These are phyloP conservation scores for Kodamaea suecica DNA, from an alignment of 1,139 yeast species.

Conservation along the genomic window DNA sequence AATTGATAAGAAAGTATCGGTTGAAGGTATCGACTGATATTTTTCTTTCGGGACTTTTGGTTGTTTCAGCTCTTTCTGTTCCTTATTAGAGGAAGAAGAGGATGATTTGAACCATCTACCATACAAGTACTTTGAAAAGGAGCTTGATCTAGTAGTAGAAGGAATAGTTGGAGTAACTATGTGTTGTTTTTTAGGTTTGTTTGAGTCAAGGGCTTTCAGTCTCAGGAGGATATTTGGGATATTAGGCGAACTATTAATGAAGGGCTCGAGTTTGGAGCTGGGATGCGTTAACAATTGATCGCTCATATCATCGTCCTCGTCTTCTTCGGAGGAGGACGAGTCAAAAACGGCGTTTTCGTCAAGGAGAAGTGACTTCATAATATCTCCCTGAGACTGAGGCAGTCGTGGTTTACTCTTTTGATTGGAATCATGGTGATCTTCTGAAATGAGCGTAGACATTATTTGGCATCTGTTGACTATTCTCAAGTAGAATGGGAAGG, in stretches of 20 bases:
- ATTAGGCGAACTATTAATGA: no score
- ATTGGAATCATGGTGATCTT: slow-evolving; percentile 36
- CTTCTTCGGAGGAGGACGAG: slow-evolving; percentile 9
- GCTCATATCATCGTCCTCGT: slow-evolving; percentile 4
- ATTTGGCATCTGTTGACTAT: slow-evolving; percentile 7
- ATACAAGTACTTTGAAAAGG: slow-evolving; percentile 1
- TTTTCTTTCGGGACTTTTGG: no score
- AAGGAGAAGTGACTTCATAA: slow-evolving; percentile 9
- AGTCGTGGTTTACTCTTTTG: slow-evolving; percentile 41
- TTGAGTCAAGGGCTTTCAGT: slow-evolving; percentile 9
- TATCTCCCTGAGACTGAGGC: slow-evolving; percentile 40
- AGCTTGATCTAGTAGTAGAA: slow-evolving; percentile 2
- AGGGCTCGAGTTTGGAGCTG: no score
- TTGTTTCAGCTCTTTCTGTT: no score
- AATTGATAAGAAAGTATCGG: slow-evolving; percentile 13
- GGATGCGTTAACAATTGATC: no score
- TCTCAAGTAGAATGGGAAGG: no score
- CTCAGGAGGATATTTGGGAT: slow-evolving; percentile 13
- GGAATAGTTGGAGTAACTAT: neutral
- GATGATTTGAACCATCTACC: neutral
- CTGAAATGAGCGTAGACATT: slow-evolving; percentile 29
- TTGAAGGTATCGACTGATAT: slow-evolving; percentile 1
- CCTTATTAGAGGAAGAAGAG: no score
- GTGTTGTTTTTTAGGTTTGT: slow-evolving; percentile 2
- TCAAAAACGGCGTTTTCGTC: slow-evolving; percentile 4